These are phyloP conservation scores for Backusella australiensis DNA, from an alignment of 192 early-diverging fungal species.

Conservation along the genomic window DNA sequence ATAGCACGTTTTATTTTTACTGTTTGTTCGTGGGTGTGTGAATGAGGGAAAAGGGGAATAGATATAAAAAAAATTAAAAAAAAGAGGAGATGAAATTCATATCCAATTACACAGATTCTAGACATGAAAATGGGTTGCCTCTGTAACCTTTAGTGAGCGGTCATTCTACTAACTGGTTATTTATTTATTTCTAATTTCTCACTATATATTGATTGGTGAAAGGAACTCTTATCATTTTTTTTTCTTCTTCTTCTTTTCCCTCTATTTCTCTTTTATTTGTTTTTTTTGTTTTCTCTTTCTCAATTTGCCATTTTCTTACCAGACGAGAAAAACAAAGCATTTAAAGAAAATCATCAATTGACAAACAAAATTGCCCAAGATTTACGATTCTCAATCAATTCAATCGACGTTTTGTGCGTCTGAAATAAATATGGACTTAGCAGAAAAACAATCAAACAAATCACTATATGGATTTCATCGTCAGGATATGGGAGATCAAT, in stretches of 20 bases:
- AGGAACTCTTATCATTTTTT: neutral
- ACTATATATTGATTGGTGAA: neutral
- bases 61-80: neutral
- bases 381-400: neutral
- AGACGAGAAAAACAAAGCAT: neutral
- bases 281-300: neutral
- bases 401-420: constrained; percentile 3
- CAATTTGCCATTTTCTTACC: neutral
- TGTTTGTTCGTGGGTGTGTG: neutral
- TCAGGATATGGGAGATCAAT: neutral
- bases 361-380: neutral
- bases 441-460: constrained; percentile 16
- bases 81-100: neutral
- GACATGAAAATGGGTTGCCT: neutral
- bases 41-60: neutral
- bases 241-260: neutral
- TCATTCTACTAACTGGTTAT: neutral
- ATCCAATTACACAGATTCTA: neutral
- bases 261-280: neutral
- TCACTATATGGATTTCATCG: constrained; percentile 12
- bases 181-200: constrained; percentile 4
- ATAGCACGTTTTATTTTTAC: neutral
- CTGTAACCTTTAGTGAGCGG: neutral
- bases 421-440: neutral
- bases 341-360: neutral